Evolutionary conservation across 2,329 filamentous ascomycete species (phyloP).

Genomic region (Curvularia verruculosa): DNA sequence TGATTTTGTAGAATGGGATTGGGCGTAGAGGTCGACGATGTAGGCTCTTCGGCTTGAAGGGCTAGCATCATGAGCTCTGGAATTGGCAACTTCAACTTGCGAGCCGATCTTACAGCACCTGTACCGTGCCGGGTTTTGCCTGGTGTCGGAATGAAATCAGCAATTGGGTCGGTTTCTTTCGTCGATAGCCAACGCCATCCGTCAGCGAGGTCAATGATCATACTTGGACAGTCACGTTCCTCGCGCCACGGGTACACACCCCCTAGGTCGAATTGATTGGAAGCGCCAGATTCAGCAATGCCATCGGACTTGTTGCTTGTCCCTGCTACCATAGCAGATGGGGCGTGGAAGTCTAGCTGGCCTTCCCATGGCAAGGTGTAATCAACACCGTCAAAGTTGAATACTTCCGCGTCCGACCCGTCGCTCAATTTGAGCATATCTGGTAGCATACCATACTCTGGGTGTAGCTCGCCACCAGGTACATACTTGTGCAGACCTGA

Average conservation of each 20-base stretch:
- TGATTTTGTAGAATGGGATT: conserved; percentile 9
- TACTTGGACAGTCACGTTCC: conserved; percentile 20
- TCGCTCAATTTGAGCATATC: conserved; percentile 17
- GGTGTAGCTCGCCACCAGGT: conserved; percentile 23
- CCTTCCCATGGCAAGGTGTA: conserved; percentile 21
- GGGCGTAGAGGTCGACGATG: background rate
- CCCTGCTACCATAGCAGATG: background rate
- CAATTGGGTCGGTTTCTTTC: conserved; percentile 1
- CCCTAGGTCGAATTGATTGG: background rate
- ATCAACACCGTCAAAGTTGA: conserved; percentile 22
- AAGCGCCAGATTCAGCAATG: background rate
- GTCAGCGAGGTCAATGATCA: conserved; percentile 23
- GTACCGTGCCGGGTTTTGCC: conserved; percentile 11
- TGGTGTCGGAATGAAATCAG: conserved; percentile 4
- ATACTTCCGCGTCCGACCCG: conserved; percentile 21
- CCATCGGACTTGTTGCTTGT: background rate
- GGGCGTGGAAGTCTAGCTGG: conserved; percentile 4
- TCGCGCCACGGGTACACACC: conserved; percentile 1
- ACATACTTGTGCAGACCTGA: conserved; percentile 22
- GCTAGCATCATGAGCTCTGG: conserved; percentile 18
- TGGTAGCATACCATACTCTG: conserved; percentile 21
- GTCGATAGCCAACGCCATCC: conserved; percentile 24
- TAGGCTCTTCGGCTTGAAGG: background rate
- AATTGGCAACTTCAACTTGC: conserved; percentile 20
- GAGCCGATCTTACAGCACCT: background rate